Evolutionary conservation across 1,284 basidiomycete genomes (phyloP).

Genomic region (Golubevia pallescens): DNA sequence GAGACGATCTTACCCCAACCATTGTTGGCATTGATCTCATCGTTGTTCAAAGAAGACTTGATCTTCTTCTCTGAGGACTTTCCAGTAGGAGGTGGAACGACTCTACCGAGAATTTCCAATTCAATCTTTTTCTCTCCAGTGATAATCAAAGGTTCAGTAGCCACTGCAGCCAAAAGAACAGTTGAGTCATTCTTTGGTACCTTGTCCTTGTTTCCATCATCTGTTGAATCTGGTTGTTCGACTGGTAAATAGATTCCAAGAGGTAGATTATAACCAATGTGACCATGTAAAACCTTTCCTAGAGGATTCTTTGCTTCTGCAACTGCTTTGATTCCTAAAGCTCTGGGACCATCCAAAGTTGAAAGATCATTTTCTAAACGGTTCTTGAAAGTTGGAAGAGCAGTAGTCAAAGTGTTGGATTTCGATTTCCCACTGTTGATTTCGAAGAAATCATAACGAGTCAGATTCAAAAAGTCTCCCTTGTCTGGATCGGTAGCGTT

Average conservation of each 20-base stretch:
- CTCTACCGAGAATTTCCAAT: slow-evolving; percentile 32
- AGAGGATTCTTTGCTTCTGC: slow-evolving; percentile 45
- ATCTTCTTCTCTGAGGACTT: background rate
- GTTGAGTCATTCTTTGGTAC: slow-evolving; percentile 12
- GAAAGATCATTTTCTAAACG: background rate
- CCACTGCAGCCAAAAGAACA: slow-evolving; percentile 45
- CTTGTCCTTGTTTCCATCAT: slow-evolving; percentile 18
- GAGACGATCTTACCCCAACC: background rate
- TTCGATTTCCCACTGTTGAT: slow-evolving; percentile 18
- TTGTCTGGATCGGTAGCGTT: slow-evolving; percentile 20
- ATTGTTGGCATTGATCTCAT: background rate
- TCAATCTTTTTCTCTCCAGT: slow-evolving; percentile 35
- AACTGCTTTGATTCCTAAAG: slow-evolving; percentile 44
- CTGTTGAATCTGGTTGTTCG: slow-evolving; percentile 17
- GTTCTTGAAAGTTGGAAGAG: background rate
- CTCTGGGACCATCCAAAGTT: slow-evolving; percentile 21
- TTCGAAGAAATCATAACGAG: slow-evolving; percentile 54
- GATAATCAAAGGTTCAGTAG: slow-evolving; percentile 42
- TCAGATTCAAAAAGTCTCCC: slow-evolving; percentile 35
- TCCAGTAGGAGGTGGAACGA: slow-evolving; percentile 33
- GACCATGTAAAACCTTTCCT: slow-evolving; percentile 38
- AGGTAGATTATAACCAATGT: slow-evolving; percentile 44
- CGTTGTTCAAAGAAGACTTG: background rate
- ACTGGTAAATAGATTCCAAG: slow-evolving; percentile 47
- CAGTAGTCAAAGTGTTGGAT: background rate